phyloP scores from a whole-genome alignment of 352 stramenopile species.

The Phytopythium boreale region DNA sequence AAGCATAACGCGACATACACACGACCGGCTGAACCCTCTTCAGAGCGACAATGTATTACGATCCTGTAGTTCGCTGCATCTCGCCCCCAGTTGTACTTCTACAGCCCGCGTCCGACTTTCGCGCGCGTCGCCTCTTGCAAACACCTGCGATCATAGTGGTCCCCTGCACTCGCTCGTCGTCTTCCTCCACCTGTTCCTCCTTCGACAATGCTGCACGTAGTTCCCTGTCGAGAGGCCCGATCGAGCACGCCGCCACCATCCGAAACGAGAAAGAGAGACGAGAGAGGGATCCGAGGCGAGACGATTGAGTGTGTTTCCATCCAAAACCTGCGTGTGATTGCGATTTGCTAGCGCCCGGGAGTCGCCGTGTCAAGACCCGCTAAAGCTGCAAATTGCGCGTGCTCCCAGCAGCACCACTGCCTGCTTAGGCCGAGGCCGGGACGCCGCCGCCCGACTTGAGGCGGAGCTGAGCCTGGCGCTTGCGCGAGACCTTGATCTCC shows the following conservation, averaged over 20 bases:
- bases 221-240: too few relatives aligned
- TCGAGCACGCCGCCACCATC: neutral
- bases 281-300: neutral
- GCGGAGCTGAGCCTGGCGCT: conserved; percentile 87
- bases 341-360: conserved; percentile 5
- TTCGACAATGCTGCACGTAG: too few relatives aligned
- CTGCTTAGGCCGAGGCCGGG: conserved; percentile 56
- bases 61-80: conserved; percentile 43
- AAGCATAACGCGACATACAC: neutral
- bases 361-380: conserved; percentile 6
- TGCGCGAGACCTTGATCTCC: conserved; percentile 81
- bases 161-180: neutral
- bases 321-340: conserved; percentile 8
- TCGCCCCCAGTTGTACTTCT: neutral
- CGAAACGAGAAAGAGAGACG: conserved; percentile 1
- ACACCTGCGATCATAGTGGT: neutral
- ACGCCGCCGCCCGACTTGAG: conserved; percentile 87
- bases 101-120: neutral
- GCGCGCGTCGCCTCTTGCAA: neutral
- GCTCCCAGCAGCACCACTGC: neutral
- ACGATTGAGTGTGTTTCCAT: conserved; percentile 4
- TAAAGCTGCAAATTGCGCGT: neutral
- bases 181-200: neutral
- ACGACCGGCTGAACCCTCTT: conserved; percentile 72
- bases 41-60: conserved; percentile 80